Evolutionary conservation across 2,329 filamentous ascomycete species (phyloP).

Genomic region (Penicillium sp.): DNA sequence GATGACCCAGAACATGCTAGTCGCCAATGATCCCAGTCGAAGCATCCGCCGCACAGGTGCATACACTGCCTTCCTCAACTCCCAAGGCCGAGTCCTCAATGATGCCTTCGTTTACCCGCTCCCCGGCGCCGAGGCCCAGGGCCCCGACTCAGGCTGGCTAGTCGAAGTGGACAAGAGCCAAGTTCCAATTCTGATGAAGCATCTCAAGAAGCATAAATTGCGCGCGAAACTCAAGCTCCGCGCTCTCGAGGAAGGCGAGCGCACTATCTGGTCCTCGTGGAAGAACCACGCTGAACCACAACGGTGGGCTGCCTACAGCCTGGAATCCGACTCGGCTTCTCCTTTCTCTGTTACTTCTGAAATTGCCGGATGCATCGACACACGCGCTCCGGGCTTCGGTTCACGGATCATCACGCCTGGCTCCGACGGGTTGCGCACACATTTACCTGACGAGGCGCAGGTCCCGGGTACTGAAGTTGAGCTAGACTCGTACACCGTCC

Average conservation of each 20-base stretch:
- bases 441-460: conserved; percentile 34
- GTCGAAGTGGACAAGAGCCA: conserved; percentile 79
- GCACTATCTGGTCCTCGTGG: conserved; percentile 75
- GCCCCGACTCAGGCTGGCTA: conserved; percentile 58
- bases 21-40: conserved; percentile 43
- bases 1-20: conserved; percentile 70
- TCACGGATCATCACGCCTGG: conserved; percentile 41
- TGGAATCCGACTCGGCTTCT: conserved; percentile 35
- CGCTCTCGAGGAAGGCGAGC: conserved; percentile 65
- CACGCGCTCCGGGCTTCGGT: conserved; percentile 43
- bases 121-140: conserved; percentile 38
- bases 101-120: conserved; percentile 86
- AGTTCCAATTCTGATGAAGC: conserved; percentile 63
- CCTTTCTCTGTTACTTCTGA: conserved; percentile 29
- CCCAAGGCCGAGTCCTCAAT: conserved; percentile 78
- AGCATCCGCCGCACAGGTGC: conserved; percentile 53
- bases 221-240: conserved; percentile 74
- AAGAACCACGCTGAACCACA: conserved; percentile 48
- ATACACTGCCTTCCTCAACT: conserved; percentile 84
- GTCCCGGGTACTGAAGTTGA: conserved; percentile 51
- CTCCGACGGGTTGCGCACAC: conserved; percentile 32
- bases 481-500: conserved; percentile 68
- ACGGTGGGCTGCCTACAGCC: conserved; percentile 41
- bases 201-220: conserved; percentile 83
- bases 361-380: conserved; percentile 40